phyloP scores from a whole-genome alignment of 345 rosid species.

The Mangifera indica region DNA sequence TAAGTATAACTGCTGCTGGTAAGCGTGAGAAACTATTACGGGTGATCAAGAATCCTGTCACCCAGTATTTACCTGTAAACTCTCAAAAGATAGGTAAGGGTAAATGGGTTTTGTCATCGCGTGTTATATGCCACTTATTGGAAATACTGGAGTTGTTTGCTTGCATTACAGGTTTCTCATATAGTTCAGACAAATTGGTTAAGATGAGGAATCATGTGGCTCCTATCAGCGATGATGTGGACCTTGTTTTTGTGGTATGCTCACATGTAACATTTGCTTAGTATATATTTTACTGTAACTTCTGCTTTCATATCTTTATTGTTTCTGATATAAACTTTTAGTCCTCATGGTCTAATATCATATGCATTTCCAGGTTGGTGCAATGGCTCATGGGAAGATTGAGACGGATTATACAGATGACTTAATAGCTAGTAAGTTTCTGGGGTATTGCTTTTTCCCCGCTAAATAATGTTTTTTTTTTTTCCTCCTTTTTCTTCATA shows the following conservation, averaged over 20 bases:
- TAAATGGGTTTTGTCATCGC: not conserved
- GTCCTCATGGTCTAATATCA: not conserved
- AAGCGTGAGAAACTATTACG: conserved; percentile 79
- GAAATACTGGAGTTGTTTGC: conserved; percentile 1
- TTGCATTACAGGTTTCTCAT: conserved; percentile 66
- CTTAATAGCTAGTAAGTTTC: conserved; percentile 54
- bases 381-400: conserved; percentile 89
- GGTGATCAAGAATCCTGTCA: conserved; percentile 76
- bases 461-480: not conserved
- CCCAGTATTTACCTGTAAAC: conserved; percentile 58
- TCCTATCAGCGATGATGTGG: conserved; percentile 45
- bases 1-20: conserved; percentile 69
- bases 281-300: not conserved
- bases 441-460: not conserved
- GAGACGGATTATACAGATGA: conserved; percentile 58
- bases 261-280: conserved; percentile 2
- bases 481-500: no score
- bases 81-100: conserved; percentile 65
- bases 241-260: conserved; percentile 90
- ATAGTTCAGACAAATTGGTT: conserved; percentile 70
- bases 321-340: not conserved
- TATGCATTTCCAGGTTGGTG: conserved; percentile 57
- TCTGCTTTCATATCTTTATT: not conserved
- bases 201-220: conserved; percentile 59
- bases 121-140: not conserved